phyloP scores from a whole-genome alignment of 164 flowering plant genomes.

The Piper longum region DNA sequence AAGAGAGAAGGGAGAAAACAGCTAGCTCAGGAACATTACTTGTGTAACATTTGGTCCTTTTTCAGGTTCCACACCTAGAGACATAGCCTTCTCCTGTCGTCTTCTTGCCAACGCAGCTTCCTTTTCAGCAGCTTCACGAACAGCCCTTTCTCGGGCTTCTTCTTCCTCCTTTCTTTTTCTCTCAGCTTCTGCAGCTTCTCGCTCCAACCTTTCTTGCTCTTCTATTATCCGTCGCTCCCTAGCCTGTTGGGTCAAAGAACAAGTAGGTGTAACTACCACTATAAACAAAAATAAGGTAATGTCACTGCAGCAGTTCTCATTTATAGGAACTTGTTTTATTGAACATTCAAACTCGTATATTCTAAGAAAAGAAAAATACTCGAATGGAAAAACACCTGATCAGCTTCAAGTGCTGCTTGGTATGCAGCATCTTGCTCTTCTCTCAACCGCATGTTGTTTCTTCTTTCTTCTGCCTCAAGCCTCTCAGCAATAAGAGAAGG shows the following conservation, averaged over 20 bases:
- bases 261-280: not conserved
- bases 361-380: not conserved
- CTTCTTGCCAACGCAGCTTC: conserved; percentile 67
- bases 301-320: not conserved
- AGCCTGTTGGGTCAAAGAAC: conserved; percentile 33
- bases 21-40: conserved; percentile 21
- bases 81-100: conserved; percentile 68
- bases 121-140: conserved; percentile 81
- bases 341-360: not conserved
- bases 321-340: too few relatives aligned
- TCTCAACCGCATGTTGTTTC: conserved; percentile 59
- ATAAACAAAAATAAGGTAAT: not conserved
- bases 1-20: not conserved
- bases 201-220: conserved; percentile 73
- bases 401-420: conserved; percentile 94
- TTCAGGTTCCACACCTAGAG: conserved; percentile 84
- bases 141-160: conserved; percentile 78
- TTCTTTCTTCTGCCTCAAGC: conserved; percentile 92
- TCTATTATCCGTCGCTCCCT: conserved; percentile 83
- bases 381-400: conserved; percentile 40
- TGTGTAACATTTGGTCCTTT: conserved; percentile 89
- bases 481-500: conserved; percentile 79
- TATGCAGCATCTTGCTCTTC: conserved; percentile 99
- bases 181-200: conserved; percentile 96
- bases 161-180: conserved; percentile 80